Evolutionary conservation across 164 flowering plant species (phyloP), one percentile per base, ranked within the genome.

Genomic region (Berberis thunbergii): DNA sequence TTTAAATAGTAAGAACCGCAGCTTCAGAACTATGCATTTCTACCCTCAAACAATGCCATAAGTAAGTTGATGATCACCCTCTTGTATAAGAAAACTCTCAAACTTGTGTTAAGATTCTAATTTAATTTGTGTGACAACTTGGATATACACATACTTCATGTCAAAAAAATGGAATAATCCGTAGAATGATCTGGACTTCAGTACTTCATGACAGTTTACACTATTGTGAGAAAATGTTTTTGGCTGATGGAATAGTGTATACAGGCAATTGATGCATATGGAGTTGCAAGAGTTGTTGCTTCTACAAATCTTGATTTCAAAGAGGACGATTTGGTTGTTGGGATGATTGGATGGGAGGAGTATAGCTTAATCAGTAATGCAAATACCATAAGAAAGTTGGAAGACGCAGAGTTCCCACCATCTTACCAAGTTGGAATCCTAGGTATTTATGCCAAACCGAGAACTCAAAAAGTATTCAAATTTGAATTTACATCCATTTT

Each of bases 251-350:
- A 48, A 56, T 38, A 41, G 52, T 54, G 11, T 52, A 38, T 39
- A 57, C 77, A 90, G 89, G 72, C 54, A 10, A 76, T 90, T 10
- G 77, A 76, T 59, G 80, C 83, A 5, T 65, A 54, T 69, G 97
- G 93, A 11, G 78, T 86, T 41, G 96, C 80, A 3, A 82, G 64
- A 76, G 93, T 91, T 41, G 77, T 88, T 65, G 89, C 72, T 0
- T 88, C 97, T 6, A 81, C 68, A 11, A 71, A 83, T 57, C 65
- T 80, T 1, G 82, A 69, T 1, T 84, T 79, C 45, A 67, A 74
- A 45, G 75, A 85, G 66, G 93, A 63, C 57, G 94, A 88, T 66
- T 57, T 88, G 67, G 93, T 88, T 13, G 73, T 49, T 5, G 96
- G 93, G 43, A 4, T 80, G 0, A 40, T 84, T 4, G 64, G 65